Evolutionary conservation across 2,329 filamentous ascomycete species (phyloP).

Genomic region (Cercospora sp.): DNA sequence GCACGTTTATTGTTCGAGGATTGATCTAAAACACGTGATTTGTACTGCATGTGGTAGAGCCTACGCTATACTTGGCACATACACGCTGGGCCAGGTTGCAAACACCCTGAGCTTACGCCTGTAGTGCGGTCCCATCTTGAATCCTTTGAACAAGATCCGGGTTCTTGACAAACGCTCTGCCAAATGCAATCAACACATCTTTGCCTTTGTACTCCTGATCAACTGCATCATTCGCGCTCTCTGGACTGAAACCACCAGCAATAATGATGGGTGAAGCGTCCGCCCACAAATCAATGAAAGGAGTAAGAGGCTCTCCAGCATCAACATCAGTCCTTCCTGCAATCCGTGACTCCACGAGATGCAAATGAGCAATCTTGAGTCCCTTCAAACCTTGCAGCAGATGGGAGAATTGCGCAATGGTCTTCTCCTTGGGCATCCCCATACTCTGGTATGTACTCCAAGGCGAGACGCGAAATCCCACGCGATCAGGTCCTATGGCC

Average conservation of each 20-base stretch:
- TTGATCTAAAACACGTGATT: neutral
- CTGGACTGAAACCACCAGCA: conserved; percentile 47
- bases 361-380: conserved; percentile 61
- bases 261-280: conserved; percentile 52
- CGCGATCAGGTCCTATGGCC: conserved; percentile 54
- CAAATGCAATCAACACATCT: conserved; percentile 51
- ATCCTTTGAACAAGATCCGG: conserved; percentile 47
- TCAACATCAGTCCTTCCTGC: conserved; percentile 46
- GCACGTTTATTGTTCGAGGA: neutral
- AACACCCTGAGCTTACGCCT: neutral
- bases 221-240: conserved; percentile 41
- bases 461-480: conserved; percentile 61
- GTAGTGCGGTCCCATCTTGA: neutral
- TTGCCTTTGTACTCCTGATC: conserved; percentile 42
- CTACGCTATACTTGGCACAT: neutral
- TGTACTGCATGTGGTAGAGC: neutral
- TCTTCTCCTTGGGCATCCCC: conserved; percentile 57
- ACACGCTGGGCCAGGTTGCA: neutral
- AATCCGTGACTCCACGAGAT: conserved; percentile 59
- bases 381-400: conserved; percentile 54
- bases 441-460: conserved; percentile 59
- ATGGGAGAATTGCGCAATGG: conserved; percentile 63
- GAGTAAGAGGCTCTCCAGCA: conserved; percentile 37
- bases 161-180: conserved; percentile 51
- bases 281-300: conserved; percentile 45